Evolutionary conservation across 2,329 filamentous ascomycete genomes (phyloP), one percentile per base, ranked within the genome.

Genomic region (Penicillium sp.): DNA sequence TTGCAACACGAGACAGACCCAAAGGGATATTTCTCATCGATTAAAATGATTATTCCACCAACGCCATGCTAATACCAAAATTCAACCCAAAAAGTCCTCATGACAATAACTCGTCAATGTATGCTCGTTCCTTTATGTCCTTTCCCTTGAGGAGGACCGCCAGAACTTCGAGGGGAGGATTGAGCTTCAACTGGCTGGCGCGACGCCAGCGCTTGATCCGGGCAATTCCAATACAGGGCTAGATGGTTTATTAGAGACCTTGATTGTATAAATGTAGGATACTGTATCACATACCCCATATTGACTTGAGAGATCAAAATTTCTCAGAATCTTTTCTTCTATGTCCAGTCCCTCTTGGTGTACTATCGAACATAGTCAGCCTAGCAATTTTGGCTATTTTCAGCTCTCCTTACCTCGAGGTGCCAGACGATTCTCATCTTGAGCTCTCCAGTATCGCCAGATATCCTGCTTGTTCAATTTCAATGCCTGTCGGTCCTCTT

Each of bases 291-390:
- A 78, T 84, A 96, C 92, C 53, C 94, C 94, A 72, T 90, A 99
- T 67, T 96, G 90, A 56, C 84, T 90, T 67, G 88, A 94, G 61
- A 96, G 88, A 71, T 99, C 94, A 75, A 94, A 99, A 71, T 96
- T 90, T 59, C 93, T 81, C 66, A 97, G 74, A 24, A 97, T 85
- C 79, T 93, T 96, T 80, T 97, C 92, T 52, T 88, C 81, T 43
- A 89, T 62, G 10, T 79, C 82, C 62, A 97, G 69, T 2, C 81
- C 87, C 64, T 87, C 74, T 74, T 96, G 91, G 67, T 97, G 94
- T 34, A 96, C 86, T 78, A 55, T 36, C 13, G 22, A 40, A 14
- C 22, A 7, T 41, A 51, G n/a, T 41, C 14, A 45, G 38, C 50
- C n/a, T 21, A 14, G 21, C 18, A 4, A 9, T 21, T 32, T 18